Percentiles rank a stretch among this genome's conserved stretches.
Conservation (phyloP, 306 rosid genomes). For the Quercus parvula region DNA sequence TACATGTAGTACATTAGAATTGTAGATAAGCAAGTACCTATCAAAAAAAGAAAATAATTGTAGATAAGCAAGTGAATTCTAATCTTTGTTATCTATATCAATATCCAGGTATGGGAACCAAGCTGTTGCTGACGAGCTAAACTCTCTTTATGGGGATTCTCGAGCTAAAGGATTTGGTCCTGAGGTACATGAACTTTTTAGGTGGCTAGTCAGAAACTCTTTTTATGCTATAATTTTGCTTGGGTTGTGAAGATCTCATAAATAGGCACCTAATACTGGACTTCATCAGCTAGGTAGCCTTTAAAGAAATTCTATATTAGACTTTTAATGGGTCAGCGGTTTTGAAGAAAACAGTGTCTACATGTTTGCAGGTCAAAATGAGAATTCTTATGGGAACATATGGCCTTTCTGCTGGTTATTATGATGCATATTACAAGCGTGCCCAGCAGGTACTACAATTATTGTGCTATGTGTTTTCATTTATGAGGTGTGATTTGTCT, state of each 20-base stretch:
- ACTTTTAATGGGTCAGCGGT: not conserved
- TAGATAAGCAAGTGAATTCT: conserved; percentile 13
- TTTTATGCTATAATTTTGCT: not conserved
- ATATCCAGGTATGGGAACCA: conserved; percentile 81
- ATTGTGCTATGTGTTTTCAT: conserved; percentile 9
- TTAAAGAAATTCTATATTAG: not conserved
- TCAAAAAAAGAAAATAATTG: not conserved
- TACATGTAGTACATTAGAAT: not conserved
- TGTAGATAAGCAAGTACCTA: conserved; percentile 3
- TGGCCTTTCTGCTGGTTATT: conserved; percentile 98
- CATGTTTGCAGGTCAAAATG: conserved; percentile 78
- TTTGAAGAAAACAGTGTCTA: conserved; percentile 7
- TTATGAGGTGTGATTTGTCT: not conserved
- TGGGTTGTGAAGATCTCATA: not conserved
- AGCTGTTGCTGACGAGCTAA: conserved; percentile 64
- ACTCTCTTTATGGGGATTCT: conserved; percentile 70
- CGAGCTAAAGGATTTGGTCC: conserved; percentile 88
- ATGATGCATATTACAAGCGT: conserved; percentile 96
- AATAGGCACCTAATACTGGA: not conserved
- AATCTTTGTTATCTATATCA: conserved; percentile 10
- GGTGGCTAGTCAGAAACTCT: not conserved
- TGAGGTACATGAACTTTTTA: conserved; percentile 54
- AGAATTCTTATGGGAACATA: conserved; percentile 94
- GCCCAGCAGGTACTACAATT: conserved; percentile 83
- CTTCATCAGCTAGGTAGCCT: not conserved